Base-by-base conservation (phyloP, 805 yeast species). In the Kodamaea nitidulidarum region DNA sequence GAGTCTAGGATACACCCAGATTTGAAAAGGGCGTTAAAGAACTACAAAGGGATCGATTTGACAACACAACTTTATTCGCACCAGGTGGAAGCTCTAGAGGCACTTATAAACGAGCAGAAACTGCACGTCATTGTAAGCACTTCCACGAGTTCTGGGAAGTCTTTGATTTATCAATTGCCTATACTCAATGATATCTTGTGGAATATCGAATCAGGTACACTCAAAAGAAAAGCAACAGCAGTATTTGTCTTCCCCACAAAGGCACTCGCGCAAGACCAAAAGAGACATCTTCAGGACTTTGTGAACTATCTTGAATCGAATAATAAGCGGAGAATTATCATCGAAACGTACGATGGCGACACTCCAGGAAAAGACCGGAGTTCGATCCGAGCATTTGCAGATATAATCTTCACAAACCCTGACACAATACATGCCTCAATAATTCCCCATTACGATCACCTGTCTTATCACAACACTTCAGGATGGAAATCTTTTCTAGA, bases 181-280 rank as follows among this genome's bases (percentile, higher is more conserved):
- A 85, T 91, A 2, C 56, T 90, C 7, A 66, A 71, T 36, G 70
- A 58, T 28, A 63, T 68, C 8, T 43, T 68, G 9, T 58, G 63
- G 60, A 62, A 65, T 63, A 36, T 61, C 4, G 51, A 55, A 24
- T 37, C 47, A 71, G 37, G 68, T 56, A 31, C 63, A 64, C 38
- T 36, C n/a, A 39, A 45, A 4, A 37, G 66, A n/a, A 20, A 44
- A 0, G 50, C 75, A 4, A 85, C 95, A 0, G 84, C 96, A 7
- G 69, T 95, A 68, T 88, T 84, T 51, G 80, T 93, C 9, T 93
- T 93, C 51, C 99, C 99, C 2, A 93, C 99, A 0, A 93, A 93
- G 55, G 98, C 99, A 0, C 67, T 93, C 37, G 98, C 99, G 0
- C 98, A 93, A 55, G 98, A 93, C 66, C 99, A 93, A 60, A 82